phyloP scores from a whole-genome alignment of 2,329 filamentous ascomycete genomes.

The Xylariaceae sp. region DNA sequence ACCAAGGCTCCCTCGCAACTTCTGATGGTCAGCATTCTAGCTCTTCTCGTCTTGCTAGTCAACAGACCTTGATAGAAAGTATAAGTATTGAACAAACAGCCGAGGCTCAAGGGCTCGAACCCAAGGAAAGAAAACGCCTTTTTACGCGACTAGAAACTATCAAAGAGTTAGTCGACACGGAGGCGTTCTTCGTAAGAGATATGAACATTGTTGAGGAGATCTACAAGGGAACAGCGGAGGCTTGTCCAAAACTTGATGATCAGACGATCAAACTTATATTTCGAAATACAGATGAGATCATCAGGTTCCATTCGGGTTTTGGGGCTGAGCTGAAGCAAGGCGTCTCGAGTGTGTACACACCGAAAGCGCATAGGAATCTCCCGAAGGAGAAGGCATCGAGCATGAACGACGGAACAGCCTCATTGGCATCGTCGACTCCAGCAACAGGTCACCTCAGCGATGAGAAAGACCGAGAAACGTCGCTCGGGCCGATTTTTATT shows the following conservation, averaged over 20 bases:
- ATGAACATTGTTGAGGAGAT: constrained; percentile 98
- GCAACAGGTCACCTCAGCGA: constrained; percentile 42
- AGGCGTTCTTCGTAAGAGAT: constrained; percentile 84
- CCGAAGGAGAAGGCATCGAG: constrained; percentile 38
- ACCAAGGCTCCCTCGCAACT: constrained; percentile 41
- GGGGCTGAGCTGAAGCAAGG: constrained; percentile 76
- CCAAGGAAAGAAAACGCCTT: constrained; percentile 65
- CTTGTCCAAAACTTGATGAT: constrained; percentile 71
- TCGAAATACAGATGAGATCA: constrained; percentile 86
- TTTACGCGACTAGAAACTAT: constrained; percentile 78
- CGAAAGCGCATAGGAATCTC: constrained; percentile 42
- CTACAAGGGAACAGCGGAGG: constrained; percentile 87
- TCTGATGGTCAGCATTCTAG: constrained; percentile 35
- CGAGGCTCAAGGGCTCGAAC: constrained; percentile 32
- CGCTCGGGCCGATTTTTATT: constrained; percentile 50
- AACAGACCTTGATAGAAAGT: constrained; percentile 31
- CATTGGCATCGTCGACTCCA: constrained; percentile 28
- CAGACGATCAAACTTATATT: constrained; percentile 90
- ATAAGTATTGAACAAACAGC: constrained; percentile 23
- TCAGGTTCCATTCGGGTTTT: constrained; percentile 78
- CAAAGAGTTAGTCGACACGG: constrained; percentile 89
- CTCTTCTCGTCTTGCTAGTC: constrained; percentile 34
- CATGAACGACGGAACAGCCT: constrained; percentile 31
- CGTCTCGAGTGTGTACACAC: constrained; percentile 72
- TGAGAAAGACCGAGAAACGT: constrained; percentile 47